phyloP scores from a whole-genome alignment of 805 yeast species.

The Kluyveromyces siamensis region DNA sequence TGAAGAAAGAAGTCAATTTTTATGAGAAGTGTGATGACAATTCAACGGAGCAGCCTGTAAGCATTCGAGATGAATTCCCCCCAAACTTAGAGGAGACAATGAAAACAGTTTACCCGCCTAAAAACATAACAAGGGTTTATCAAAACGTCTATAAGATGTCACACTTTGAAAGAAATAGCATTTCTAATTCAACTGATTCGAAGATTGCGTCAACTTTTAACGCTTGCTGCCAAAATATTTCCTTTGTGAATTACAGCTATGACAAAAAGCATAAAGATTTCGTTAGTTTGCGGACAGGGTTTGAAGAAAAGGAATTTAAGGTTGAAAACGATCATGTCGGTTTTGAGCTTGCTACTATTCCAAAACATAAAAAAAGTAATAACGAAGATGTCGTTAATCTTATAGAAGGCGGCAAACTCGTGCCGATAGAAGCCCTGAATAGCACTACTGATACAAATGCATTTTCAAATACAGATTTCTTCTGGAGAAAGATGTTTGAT shows the following conservation, averaged over 20 bases:
- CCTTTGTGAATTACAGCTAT: background rate
- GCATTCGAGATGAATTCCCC: background rate
- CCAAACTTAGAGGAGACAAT: background rate
- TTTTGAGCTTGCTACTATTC: background rate
- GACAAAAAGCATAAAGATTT: background rate
- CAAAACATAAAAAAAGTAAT: background rate
- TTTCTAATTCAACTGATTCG: background rate
- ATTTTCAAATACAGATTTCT: background rate
- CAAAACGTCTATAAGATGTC: background rate
- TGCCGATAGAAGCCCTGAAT: background rate
- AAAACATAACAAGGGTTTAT: background rate
- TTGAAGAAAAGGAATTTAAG: background rate
- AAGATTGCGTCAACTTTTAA: too few relatives aligned
- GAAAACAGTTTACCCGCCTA: background rate
- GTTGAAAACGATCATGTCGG: background rate
- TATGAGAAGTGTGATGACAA: constrained; percentile 3
- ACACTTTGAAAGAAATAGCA: background rate
- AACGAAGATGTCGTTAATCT: background rate
- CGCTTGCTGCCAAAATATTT: background rate
- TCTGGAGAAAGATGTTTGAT: constrained; percentile 5
- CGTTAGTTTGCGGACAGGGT: background rate
- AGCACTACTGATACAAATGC: background rate
- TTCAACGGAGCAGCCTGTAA: background rate
- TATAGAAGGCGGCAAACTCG: background rate
- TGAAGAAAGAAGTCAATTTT: constrained; percentile 8